Evolutionary conservation across 768 basidiomycete species (phyloP).

Genomic region (Peribolospora kevripleyi): DNA sequence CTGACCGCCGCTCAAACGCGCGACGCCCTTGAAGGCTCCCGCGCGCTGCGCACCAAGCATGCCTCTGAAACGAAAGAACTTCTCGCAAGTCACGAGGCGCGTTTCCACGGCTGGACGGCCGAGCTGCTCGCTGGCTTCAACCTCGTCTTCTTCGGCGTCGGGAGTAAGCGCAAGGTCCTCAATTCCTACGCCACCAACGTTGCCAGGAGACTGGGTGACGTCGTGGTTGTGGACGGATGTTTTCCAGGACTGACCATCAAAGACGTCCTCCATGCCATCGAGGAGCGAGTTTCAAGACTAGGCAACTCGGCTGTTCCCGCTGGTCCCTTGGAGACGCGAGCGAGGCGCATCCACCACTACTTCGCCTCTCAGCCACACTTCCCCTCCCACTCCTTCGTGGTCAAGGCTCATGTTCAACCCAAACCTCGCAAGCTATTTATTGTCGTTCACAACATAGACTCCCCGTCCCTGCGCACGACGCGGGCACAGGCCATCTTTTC

Average conservation of each 20-base stretch:
- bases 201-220: constrained; percentile 31
- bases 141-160: constrained; percentile 64
- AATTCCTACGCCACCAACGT: constrained; percentile 47
- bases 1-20: constrained; percentile 23
- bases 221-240: constrained; percentile 55
- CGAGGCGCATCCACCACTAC: constrained; percentile 16
- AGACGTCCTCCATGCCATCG: constrained; percentile 27
- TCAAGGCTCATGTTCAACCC: neutral
- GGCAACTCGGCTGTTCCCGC: constrained; percentile 17
- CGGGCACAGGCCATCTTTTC: constrained; percentile 44
- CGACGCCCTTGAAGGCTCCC: neutral
- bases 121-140: constrained; percentile 71
- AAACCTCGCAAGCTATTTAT: constrained; percentile 36
- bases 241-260: constrained; percentile 42
- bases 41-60: neutral
- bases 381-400: no score
- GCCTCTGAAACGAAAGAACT: neutral
- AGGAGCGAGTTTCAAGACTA: neutral
- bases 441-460: constrained; percentile 73
- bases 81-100: constrained; percentile 6
- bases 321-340: constrained; percentile 27
- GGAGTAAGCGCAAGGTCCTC: constrained; percentile 55
- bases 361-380: neutral
- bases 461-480: constrained; percentile 37
- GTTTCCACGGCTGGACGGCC: constrained; percentile 37